phyloP scores from a whole-genome alignment of 768 basidiomycete genomes.

The Boletales sp. region DNA sequence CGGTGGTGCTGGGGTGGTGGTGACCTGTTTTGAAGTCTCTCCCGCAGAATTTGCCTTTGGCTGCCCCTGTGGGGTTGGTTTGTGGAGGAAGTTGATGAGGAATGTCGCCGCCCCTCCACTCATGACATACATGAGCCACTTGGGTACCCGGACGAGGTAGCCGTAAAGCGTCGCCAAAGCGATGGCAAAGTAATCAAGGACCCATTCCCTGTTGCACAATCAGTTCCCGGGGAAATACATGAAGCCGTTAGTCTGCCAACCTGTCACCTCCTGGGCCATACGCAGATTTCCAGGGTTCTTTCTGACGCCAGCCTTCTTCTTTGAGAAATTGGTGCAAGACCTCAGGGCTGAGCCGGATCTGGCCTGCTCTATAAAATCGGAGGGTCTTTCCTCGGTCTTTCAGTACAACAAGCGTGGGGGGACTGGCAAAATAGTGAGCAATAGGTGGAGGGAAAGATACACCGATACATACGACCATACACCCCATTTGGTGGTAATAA shows the following conservation, averaged over 20 bases:
- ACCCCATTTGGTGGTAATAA: constrained; percentile 80
- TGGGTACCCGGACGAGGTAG: constrained; percentile 52
- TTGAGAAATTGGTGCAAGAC: constrained; percentile 63
- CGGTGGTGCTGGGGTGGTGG: background rate
- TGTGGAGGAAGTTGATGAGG: constrained; percentile 63
- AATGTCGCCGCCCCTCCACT: constrained; percentile 68
- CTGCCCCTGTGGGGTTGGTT: constrained; percentile 7
- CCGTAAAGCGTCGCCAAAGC: constrained; percentile 51
- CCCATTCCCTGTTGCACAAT: constrained; percentile 51
- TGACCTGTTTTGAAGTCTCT: background rate
- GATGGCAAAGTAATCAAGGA: constrained; percentile 58
- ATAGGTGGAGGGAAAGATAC: background rate
- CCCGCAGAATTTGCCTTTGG: constrained; percentile 5
- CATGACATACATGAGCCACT: constrained; percentile 63
- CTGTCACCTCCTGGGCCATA: constrained; percentile 77
- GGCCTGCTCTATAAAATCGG: constrained; percentile 72
- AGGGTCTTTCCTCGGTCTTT: constrained; percentile 71
- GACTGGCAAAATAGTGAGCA: constrained; percentile 40
- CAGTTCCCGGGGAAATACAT: background rate
- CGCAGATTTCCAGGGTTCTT: constrained; percentile 63
- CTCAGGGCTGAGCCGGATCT: constrained; percentile 57
- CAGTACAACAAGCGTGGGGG: constrained; percentile 69
- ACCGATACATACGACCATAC: constrained; percentile 68
- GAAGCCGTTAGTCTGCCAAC: constrained; percentile 34
- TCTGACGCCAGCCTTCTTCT: constrained; percentile 57